A percentile compares a stretch with the other conserved stretches of the same genome.
Conservation (phyloP, 2,329 filamentous ascomycete genomes). For the Aspergillus sp. region DNA sequence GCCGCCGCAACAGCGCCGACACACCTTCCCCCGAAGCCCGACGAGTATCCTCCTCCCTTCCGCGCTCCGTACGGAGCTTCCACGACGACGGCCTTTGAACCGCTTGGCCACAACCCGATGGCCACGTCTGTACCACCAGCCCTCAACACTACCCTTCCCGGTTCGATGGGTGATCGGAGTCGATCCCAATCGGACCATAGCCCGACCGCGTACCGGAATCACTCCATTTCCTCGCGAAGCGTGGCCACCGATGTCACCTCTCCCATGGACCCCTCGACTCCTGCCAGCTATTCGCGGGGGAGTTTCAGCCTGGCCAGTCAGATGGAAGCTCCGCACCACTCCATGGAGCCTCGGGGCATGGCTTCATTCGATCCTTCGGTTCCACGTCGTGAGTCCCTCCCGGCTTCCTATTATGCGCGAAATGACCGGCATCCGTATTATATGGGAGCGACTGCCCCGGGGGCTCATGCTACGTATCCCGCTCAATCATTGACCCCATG, state of each 20-base stretch:
- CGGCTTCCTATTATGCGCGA: slow-evolving; percentile 26
- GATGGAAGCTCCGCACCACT: slow-evolving; percentile 21
- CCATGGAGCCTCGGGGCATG: slow-evolving; percentile 27
- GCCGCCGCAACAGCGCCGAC: slow-evolving; percentile 22
- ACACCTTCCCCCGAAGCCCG: slow-evolving; percentile 26
- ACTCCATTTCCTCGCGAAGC: slow-evolving; percentile 32
- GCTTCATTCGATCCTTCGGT: slow-evolving; percentile 25
- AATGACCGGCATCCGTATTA: slow-evolving; percentile 29
- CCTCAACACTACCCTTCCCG: slow-evolving; percentile 24
- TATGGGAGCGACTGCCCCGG: slow-evolving; percentile 18
- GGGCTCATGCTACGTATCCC: slow-evolving; percentile 26
- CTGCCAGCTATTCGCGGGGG: slow-evolving; percentile 28
- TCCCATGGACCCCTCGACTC: slow-evolving; percentile 30
- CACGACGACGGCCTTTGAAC: slow-evolving; percentile 21
- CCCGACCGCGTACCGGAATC: slow-evolving; percentile 31
- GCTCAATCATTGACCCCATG: slow-evolving; percentile 26
- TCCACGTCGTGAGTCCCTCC: slow-evolving; percentile 30
- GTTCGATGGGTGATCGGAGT: slow-evolving; percentile 28
- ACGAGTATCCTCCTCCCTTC: slow-evolving; percentile 32
- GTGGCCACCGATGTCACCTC: slow-evolving; percentile 32
- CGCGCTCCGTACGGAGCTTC: slow-evolving; percentile 21
- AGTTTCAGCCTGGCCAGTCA: slow-evolving; percentile 31
- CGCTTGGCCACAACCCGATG: slow-evolving; percentile 26
- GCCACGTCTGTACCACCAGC: slow-evolving; percentile 25
- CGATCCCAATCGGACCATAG: slow-evolving; percentile 30